These are phyloP conservation scores for Fonsecaea nubica DNA, from an alignment of 2,329 filamentous ascomycete genomes.

Conservation along the genomic window DNA sequence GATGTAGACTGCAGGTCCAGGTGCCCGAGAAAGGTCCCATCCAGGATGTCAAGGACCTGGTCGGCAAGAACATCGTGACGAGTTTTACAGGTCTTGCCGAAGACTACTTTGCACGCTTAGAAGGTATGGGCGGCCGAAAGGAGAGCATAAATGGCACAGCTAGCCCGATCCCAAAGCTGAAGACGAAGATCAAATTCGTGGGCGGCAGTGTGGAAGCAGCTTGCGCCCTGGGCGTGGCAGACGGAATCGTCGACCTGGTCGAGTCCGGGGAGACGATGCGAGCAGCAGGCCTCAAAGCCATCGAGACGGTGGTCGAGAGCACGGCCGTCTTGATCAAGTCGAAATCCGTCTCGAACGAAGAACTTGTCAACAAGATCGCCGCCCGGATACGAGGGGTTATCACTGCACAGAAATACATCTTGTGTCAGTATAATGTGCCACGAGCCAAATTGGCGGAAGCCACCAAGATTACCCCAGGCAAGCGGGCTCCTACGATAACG, in stretches of 20 bases:
- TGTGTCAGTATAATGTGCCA: constrained; percentile 95
- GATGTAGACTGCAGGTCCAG: constrained; percentile 95
- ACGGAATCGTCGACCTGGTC: constrained; percentile 96
- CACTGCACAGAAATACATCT: constrained; percentile 88
- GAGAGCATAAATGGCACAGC: constrained; percentile 45
- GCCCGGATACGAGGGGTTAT: constrained; percentile 92
- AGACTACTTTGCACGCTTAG: constrained; percentile 82
- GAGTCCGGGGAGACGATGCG: constrained; percentile 99
- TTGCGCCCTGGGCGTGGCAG: constrained; percentile 91
- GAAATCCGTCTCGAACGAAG: constrained; percentile 77
- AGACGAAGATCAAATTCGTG: constrained; percentile 89
- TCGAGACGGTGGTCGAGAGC: constrained; percentile 88
- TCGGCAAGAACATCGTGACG: constrained; percentile 92
- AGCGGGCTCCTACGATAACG: constrained; percentile 91
- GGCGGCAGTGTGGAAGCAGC: constrained; percentile 97
- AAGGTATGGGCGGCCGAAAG: constrained; percentile 55
- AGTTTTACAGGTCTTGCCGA: constrained; percentile 88
- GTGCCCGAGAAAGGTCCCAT: constrained; percentile 85
- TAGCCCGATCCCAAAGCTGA: constrained; percentile 61
- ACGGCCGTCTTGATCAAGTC: constrained; percentile 93
- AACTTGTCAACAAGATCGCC: constrained; percentile 81
- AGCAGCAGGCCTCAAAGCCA: constrained; percentile 89
- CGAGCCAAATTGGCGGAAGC: constrained; percentile 71
- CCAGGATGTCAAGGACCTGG: constrained; percentile 72
- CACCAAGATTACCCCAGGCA: constrained; percentile 84